A percentile compares a stretch with the other conserved stretches of the same genome.
Evolutionary conservation across 2,329 filamentous ascomycete species (phyloP).

Genomic region (Trichophyton equinum): DNA sequence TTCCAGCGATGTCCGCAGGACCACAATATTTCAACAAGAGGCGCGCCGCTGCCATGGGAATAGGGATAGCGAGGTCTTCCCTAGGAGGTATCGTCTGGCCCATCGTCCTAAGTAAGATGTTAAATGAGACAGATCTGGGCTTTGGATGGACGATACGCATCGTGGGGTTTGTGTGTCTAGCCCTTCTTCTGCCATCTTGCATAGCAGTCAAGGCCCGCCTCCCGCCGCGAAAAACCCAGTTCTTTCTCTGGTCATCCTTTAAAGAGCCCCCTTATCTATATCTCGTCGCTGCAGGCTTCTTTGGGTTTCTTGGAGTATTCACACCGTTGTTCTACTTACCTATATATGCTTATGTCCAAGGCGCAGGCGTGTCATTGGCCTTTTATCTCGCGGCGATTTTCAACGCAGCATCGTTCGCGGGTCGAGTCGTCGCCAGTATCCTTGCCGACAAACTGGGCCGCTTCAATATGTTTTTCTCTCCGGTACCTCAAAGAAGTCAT

Average conservation of each 20-base stretch:
- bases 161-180: conserved; percentile 48
- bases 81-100: conserved; percentile 44
- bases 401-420: conserved; percentile 50
- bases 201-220: conserved; percentile 37
- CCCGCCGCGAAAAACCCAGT: conserved; percentile 21
- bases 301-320: conserved; percentile 34
- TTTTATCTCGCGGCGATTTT: conserved; percentile 58
- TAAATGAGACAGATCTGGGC: conserved; percentile 31
- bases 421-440: conserved; percentile 46
- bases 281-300: conserved; percentile 17
- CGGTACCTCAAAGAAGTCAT: no score
- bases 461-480: conserved; percentile 37
- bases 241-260: conserved; percentile 5
- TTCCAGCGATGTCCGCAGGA: conserved; percentile 22
- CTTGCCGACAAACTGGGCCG: conserved; percentile 37
- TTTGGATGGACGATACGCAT: conserved; percentile 47
- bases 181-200: conserved; percentile 41
- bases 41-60: conserved; percentile 45
- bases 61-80: conserved; percentile 47
- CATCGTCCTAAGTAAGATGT: conserved; percentile 34
- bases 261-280: conserved; percentile 1
- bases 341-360: conserved; percentile 48
- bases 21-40: conserved; percentile 20
- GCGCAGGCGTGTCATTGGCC: conserved; percentile 44
- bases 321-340: conserved; percentile 43